Evolutionary conservation across 345 rosid genomes (phyloP), one percentile per base, ranked within the genome.

Genomic region (Viola odorata): DNA sequence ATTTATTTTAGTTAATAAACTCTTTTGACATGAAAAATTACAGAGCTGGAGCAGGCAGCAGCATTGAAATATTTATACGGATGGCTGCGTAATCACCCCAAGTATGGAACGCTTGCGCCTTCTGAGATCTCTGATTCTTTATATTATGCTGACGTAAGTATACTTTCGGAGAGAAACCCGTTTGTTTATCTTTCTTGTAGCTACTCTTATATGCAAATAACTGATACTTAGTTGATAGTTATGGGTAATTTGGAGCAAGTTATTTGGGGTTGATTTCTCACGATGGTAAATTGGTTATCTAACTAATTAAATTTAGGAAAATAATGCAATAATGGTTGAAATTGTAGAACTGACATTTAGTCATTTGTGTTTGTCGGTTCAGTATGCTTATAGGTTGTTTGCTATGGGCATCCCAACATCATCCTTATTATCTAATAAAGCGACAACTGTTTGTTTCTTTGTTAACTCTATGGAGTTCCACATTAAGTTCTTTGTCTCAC

Each of bases 1-100:
- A 45, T 51, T 58, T 45, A 32, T 36, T 6, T 40, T 17, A 10
- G 11, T 37, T 13, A 15, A 50, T 14, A 47, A 50, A 12, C 12
- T 41, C 12, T 58, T 4, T 17, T 32, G 40, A n/a, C 40, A 37
- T 73, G 63, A 53, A 60, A 68, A 60, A 50, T 36, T 73, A 71
- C 80, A 95, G 97, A 95, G 75, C 69, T 95, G 83, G 99, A 95
- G 80, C 99, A 95, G 78, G 64, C 85, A 76, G 82, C 96, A 75
- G 99, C 99, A 13, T 73, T 95, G 77, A 86, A 87, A 75, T 95
- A 88, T 76, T 75, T 95, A 40, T 81, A 86, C 66, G 99, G 95
- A 62, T 95, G 99, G 99, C 75, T 95, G 41, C 86, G 60, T 37
- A 77, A 91, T 85, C 99, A 95, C 68, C 84, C 96, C 0, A 86